phyloP scores from a whole-genome alignment of 306 rosid genomes.

The Quercus berberidifolia region DNA sequence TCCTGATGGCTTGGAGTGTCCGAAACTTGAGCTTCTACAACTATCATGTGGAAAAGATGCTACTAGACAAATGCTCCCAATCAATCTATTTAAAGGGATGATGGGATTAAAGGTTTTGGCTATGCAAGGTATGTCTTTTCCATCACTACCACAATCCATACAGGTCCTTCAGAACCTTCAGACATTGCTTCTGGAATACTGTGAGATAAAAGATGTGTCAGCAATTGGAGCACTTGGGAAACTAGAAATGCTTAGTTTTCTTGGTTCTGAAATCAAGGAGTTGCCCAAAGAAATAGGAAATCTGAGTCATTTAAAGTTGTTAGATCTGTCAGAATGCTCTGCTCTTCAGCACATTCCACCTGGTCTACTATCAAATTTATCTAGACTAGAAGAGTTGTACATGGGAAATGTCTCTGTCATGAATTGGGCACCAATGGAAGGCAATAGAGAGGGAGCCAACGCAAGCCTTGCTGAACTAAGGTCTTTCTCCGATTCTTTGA shows the following conservation, averaged over 20 bases:
- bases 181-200: neutral
- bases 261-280: neutral
- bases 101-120: neutral
- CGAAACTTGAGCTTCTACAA: too few species aligned
- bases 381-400: neutral
- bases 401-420: too few species aligned
- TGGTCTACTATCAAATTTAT: neutral
- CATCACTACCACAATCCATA: neutral
- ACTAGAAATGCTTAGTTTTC: neutral
- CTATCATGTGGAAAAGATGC: too few species aligned
- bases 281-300: neutral
- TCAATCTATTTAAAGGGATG: neutral
- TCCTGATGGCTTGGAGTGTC: too few species aligned
- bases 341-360: neutral
- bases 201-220: neutral
- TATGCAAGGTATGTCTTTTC: neutral
- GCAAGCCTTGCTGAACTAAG: slow-evolving; percentile 19
- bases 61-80: too few species aligned
- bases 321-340: neutral
- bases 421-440: neutral
- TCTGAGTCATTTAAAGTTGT: neutral
- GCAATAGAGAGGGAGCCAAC: neutral
- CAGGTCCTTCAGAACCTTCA: neutral
- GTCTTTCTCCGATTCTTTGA: neutral
- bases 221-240: neutral